Evolutionary conservation across 2,329 filamentous ascomycete species (phyloP).

Genomic region (Fusarium multiceps): DNA sequence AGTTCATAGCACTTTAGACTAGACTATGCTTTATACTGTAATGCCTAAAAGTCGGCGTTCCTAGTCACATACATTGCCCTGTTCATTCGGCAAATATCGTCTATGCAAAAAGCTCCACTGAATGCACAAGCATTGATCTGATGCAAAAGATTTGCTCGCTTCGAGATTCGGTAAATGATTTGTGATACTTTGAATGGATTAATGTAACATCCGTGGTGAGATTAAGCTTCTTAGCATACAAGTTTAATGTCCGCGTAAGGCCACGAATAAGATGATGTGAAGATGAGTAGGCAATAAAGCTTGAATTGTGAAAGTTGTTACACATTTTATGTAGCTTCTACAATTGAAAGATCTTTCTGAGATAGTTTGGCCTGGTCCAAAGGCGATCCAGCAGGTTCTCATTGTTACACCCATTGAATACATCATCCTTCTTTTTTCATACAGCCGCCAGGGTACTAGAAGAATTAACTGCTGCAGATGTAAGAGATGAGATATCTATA

Average conservation of each 20-base stretch:
- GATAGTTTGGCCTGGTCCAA: neutral
- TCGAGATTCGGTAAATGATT: conserved; percentile 21
- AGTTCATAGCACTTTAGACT: neutral
- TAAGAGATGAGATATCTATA: neutral
- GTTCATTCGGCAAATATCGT: neutral
- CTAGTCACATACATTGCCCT: neutral
- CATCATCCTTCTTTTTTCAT: neutral
- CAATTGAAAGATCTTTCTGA: neutral
- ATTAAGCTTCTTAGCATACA: neutral
- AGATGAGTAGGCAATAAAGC: neutral
- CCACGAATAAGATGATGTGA: neutral
- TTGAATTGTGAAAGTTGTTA: neutral
- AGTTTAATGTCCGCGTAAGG: neutral
- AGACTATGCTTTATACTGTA: too few species aligned
- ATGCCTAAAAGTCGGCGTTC: neutral
- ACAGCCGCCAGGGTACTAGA: neutral
- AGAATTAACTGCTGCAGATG: neutral
- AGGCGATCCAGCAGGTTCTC: neutral
- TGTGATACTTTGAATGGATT: conserved; percentile 18
- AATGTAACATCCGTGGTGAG: conserved; percentile 10
- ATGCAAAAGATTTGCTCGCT: conserved; percentile 5
- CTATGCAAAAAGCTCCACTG: conserved; percentile 17
- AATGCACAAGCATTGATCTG: neutral
- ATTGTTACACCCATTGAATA: neutral
- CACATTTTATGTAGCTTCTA: neutral